Evolutionary conservation across 768 basidiomycete genomes (phyloP).

Genomic region (Kwoniella sp.): DNA sequence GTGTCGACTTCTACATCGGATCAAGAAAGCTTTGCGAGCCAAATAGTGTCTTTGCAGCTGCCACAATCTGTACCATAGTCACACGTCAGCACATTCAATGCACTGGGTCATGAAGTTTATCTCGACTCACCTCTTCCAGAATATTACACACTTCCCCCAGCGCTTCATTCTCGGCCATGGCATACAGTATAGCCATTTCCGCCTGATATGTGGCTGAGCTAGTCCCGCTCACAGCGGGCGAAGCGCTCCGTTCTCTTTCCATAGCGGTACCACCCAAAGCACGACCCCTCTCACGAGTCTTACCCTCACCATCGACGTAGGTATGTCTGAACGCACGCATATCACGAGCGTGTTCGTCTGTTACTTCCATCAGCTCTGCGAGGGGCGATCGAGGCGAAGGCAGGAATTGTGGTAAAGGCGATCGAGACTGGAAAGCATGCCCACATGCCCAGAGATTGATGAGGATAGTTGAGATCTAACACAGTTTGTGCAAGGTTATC

Average conservation of each 20-base stretch:
- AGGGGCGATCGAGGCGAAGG: conserved; percentile 49
- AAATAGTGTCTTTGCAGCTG: conserved; percentile 48
- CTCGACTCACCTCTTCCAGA: conserved; percentile 49
- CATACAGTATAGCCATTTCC: conserved; percentile 52
- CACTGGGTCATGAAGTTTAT: neutral
- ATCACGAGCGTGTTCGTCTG: conserved; percentile 41
- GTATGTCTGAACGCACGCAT: conserved; percentile 19
- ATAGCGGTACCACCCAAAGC: conserved; percentile 1
- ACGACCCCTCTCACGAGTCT: conserved; percentile 2
- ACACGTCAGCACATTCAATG: conserved; percentile 1
- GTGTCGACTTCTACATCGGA: neutral
- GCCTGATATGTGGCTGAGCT: conserved; percentile 14
- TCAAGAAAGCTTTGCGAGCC: conserved; percentile 44
- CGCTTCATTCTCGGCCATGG: conserved; percentile 54
- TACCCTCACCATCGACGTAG: conserved; percentile 4
- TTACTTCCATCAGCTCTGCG: conserved; percentile 38
- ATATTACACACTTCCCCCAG: conserved; percentile 47
- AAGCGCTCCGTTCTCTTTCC: neutral
- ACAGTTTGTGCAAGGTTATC: neutral
- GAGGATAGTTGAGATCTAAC: conserved; percentile 50
- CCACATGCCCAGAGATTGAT: conserved; percentile 52
- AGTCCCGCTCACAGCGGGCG: neutral
- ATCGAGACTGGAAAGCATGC: conserved; percentile 51
- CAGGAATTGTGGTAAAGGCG: conserved; percentile 55
- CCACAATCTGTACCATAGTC: conserved; percentile 27